Percentiles rank a stretch among this genome's conserved stretches.
These are phyloP conservation scores for Nannizziopsis barbatae DNA, from an alignment of 2,329 filamentous ascomycete species.

Conservation along the genomic window DNA sequence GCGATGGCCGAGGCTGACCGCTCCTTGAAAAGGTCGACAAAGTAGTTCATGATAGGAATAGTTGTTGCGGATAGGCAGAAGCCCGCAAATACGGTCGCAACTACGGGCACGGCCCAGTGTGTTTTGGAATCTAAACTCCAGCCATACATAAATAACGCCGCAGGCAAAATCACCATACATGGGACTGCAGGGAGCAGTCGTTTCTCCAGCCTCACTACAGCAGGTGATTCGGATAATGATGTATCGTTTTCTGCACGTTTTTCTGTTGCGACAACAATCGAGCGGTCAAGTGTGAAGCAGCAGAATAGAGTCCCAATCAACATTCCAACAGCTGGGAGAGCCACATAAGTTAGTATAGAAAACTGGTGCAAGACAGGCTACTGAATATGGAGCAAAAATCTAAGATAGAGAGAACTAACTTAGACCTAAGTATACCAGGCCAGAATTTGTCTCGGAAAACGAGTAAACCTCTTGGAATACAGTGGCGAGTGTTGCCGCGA, in stretches of 20 bases:
- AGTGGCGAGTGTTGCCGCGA: background rate
- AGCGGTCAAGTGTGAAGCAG: background rate
- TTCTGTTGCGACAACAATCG: background rate
- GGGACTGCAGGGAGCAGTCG: background rate
- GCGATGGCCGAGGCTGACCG: conserved; percentile 35
- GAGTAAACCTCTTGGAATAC: conserved; percentile 5
- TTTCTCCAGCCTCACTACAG: background rate
- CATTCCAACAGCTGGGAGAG: background rate
- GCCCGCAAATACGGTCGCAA: conserved; percentile 14
- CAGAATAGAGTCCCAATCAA: background rate
- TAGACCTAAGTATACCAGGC: background rate
- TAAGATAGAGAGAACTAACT: background rate
- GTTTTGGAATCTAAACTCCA: conserved; percentile 15
- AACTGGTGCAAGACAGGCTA: background rate
- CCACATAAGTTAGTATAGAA: background rate
- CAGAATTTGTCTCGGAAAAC: conserved; percentile 2
- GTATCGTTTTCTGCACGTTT: background rate
- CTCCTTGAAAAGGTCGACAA: conserved; percentile 20
- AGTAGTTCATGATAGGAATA: conserved; percentile 18
- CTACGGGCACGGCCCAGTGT: conserved; percentile 14
- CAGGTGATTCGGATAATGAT: background rate
- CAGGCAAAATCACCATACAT: background rate
- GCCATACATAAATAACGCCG: conserved; percentile 14
- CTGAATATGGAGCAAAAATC: background rate
- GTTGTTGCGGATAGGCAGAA: conserved; percentile 14